Evolutionary conservation across 352 stramenopile species (phyloP), one percentile per base, ranked within the genome.

Genomic region (Plasmopara viticola): DNA sequence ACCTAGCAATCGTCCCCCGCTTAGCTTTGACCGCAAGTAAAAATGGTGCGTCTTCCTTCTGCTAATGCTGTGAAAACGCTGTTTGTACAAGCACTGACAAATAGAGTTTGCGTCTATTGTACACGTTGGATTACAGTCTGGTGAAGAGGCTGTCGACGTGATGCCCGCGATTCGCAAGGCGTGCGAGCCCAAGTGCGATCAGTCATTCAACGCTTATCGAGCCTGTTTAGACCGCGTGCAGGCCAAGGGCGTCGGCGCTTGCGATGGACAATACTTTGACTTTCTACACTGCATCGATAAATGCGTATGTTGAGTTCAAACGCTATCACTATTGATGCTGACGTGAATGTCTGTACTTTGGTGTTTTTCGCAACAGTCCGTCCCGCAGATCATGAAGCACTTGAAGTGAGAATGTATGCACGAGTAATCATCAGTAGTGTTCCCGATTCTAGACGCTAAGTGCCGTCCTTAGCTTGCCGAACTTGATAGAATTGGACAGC

Each of bases 211-310:
- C 59, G 83, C 85, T 61, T 98, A 98, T 72, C 77, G 96, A 53
- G 87, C 75, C 13, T 98, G 94, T 66, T 71, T 95, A 43, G 74
- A 93, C 56, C 86, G 94, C 56, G 95, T 98, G 59, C 84, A 80
- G 45, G 78, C 76, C 58, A 96, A 95, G 72, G 88, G 87, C 45
- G 86, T 97, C 34, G 91, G 90, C 33, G 79, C 87, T 50, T 98
- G 94, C 68, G 90, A 97, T 61, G 89, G 88, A 60, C 95, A 97
- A 79, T 98, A 97, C 72, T 97, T 97, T 62, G 94, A 97, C 70
- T 87, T 90, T 58, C 76, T 97, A 60, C 86, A 97, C 77, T 98
- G 93, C 70, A 84, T 97, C 50, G 93, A 98, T 71, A 87, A 96
- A 84, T 98, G 93, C 72, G 87, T 96, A 87, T 45, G 79, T 81